Evolutionary conservation across 768 basidiomycete species (phyloP).

Genomic region (Candolleomyces aberdarensis): DNA sequence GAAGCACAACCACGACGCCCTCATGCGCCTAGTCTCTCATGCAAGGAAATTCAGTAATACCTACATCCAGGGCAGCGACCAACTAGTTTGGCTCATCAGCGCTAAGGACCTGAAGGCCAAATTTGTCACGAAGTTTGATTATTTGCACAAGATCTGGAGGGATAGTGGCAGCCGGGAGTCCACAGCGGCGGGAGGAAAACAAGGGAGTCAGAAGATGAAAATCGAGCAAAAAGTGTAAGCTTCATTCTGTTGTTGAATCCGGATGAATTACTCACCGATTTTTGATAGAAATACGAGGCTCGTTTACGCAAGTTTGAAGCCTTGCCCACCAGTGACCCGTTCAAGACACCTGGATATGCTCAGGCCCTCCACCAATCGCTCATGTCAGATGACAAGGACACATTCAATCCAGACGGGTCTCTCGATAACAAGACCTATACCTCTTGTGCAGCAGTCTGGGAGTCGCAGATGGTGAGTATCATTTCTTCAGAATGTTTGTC

Average conservation of each 20-base stretch:
- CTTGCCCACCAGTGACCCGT: neutral
- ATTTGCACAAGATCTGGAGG: neutral
- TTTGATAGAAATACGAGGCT: neutral
- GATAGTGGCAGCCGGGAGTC: neutral
- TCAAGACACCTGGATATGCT: neutral
- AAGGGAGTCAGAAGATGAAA: neutral
- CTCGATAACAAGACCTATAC: neutral
- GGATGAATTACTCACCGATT: neutral
- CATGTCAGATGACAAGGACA: neutral
- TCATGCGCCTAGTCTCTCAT: neutral
- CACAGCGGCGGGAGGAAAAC: neutral
- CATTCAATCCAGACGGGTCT: neutral
- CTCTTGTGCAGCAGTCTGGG: neutral
- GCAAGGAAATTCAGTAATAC: neutral
- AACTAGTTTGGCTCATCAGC: neutral
- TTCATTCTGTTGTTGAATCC: neutral
- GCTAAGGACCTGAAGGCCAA: neutral
- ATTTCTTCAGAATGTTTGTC: neutral
- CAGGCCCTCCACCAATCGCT: neutral
- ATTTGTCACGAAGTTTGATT: neutral
- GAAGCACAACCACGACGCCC: neutral
- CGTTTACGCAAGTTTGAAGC: neutral
- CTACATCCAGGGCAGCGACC: neutral
- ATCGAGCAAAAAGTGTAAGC: neutral
- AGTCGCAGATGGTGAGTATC: neutral